phyloP scores from a whole-genome alignment of 805 yeast genomes.

The Candida xyloterini region DNA sequence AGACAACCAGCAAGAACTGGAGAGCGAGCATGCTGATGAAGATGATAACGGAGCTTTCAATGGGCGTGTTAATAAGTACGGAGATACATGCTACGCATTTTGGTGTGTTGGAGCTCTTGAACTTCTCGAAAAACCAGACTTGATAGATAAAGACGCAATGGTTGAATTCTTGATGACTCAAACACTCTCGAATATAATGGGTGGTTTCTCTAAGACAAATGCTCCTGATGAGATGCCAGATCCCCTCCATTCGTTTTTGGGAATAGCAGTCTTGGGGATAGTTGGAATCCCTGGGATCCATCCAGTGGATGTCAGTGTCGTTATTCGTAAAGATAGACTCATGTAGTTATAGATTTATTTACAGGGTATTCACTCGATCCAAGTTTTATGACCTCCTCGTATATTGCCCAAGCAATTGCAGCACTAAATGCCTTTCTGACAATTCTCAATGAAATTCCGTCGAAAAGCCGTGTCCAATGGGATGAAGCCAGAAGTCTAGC shows the following conservation, averaged over 20 bases:
- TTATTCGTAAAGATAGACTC: constrained; percentile 14
- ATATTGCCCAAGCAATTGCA: constrained; percentile 95
- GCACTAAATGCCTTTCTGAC: constrained; percentile 87
- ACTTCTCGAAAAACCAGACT: constrained; percentile 33
- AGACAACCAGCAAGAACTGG: constrained; percentile 28
- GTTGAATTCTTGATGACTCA: constrained; percentile 43
- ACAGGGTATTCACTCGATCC: constrained; percentile 6
- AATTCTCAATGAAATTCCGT: constrained; percentile 79
- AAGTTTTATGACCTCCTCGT: constrained; percentile 74
- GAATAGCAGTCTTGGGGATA: constrained; percentile 50
- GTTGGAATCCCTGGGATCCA: constrained; percentile 21
- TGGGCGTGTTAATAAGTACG: constrained; percentile 80
- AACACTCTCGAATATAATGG: constrained; percentile 62
- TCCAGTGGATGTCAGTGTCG: constrained; percentile 22
- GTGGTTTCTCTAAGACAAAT: constrained; percentile 73
- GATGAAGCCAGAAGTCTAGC: constrained; percentile 40
- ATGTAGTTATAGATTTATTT: constrained; percentile 1
- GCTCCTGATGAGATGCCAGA: constrained; percentile 58
- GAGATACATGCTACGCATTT: constrained; percentile 86
- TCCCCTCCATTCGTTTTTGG: constrained; percentile 65
- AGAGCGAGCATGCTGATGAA: constrained; percentile 36
- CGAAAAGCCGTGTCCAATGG: constrained; percentile 59
- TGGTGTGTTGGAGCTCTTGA: constrained; percentile 69
- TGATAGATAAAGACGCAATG: constrained; percentile 38
- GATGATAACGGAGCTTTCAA: constrained; percentile 75